Base-by-base conservation (phyloP, 768 basidiomycete species). In the Amyloporia xantha region DNA sequence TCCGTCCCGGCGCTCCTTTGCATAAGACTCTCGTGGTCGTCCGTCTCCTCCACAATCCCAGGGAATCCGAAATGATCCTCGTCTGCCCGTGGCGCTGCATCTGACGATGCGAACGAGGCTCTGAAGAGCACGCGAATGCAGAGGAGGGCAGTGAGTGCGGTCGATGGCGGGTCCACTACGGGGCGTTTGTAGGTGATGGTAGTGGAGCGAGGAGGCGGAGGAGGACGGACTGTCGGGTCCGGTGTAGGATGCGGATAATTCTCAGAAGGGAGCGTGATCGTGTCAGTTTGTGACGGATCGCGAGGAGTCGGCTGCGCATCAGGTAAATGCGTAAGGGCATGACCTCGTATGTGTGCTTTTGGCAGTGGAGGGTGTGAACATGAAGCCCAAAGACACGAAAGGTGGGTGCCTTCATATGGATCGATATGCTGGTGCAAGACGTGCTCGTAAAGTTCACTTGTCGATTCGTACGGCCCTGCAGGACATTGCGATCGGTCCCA, bases 1-100 rank as follows among this genome's bases (percentile, higher is more conserved):
- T 61, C 66, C 11, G 55, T 58, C 1, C 41, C 51, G 13, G 47
- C 58, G 42, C 48, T 52, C 21, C 58, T 54, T 25, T 62, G 57
- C 46, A 65, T 58, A 23, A 54, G n/a, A 5, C 50, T 64, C 43
- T 79, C 78, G 47, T 76, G 74, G 15, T 84, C 88, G n/a, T 81
- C 85, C n/a, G 77, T 74, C 19, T 86, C 88, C 52, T 90, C 86
- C 30, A 89, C 70, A 19, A 89, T 47, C 0, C 86, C 91, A 4
- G 93, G 93, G 64, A 95, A 90, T 0, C 92, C 92, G 64, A 93
- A 95, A 54, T 89, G 86, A 50, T 94, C 90, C 19, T 78, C 84
- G 59, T 89, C 85, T 2, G 74, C 82, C 23, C 86, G 75, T 26
- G 87, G 86, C 4, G 76, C 76, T 2, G 70, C 63, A 54, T 88